phyloP scores from a whole-genome alignment of 345 rosid genomes.

The Salix arbutifolia region DNA sequence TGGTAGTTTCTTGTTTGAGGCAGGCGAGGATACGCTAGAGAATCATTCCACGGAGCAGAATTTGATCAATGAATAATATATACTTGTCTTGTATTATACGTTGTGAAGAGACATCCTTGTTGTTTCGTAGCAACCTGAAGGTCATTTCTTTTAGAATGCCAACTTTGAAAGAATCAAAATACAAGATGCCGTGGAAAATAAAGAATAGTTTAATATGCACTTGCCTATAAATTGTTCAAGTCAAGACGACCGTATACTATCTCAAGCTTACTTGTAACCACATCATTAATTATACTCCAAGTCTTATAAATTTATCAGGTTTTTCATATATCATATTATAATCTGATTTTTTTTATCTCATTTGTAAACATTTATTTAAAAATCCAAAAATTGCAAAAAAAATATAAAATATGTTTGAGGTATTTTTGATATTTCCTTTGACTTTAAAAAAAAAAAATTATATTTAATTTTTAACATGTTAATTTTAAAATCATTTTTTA shows the following conservation, averaged over 20 bases:
- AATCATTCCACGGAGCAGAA: not conserved
- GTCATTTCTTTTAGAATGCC: not conserved
- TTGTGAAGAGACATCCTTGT: not conserved
- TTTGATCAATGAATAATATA: not conserved
- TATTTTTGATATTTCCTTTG: no score
- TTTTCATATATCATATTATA: no score
- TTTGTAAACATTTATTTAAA: no score
- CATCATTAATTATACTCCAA: no score
- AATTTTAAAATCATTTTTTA: no score
- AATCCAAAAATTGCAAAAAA: no score
- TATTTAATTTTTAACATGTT: no score
- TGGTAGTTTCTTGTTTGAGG: not conserved
- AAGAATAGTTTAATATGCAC: not conserved
- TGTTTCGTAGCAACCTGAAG: not conserved
- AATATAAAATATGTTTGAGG: no score
- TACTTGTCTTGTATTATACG: not conserved
- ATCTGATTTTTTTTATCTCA: no score
- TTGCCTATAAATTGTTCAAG: not conserved
- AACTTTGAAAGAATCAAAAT: not conserved
- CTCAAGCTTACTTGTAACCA: not conserved
- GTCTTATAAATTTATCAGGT: no score
- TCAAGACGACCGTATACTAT: not conserved
- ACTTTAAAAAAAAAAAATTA: no score
- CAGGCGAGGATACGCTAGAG: not conserved
- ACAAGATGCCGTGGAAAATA: not conserved